Evolutionary conservation across 345 rosid genomes (phyloP).

Genomic region (Salix dunnii): DNA sequence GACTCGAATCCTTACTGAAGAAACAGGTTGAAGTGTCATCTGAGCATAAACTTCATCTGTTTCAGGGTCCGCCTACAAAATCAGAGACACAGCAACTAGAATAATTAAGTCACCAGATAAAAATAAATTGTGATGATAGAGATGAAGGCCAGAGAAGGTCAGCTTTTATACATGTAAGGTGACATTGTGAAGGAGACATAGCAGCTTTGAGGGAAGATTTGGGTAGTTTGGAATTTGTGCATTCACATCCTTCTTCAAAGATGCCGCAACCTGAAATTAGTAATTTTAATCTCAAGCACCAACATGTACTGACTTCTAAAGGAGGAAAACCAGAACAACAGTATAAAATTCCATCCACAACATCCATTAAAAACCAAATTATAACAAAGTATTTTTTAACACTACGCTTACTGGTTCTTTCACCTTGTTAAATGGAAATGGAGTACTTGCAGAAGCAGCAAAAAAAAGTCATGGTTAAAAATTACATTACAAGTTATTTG

Average conservation of each 20-base stretch:
- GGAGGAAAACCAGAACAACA: not conserved
- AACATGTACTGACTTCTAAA: conserved; percentile 1
- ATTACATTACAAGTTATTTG: not conserved
- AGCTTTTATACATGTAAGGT: conserved; percentile 63
- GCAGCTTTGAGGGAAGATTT: conserved; percentile 78
- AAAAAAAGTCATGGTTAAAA: not conserved
- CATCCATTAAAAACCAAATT: not conserved
- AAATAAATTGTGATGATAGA: not conserved
- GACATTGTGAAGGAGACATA: conserved; percentile 78
- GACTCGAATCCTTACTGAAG: conserved; percentile 44
- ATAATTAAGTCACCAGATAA: not conserved
- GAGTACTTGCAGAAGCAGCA: not conserved
- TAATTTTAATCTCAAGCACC: conserved; percentile 12
- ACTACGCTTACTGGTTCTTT: not conserved
- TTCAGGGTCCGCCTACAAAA: conserved; percentile 81
- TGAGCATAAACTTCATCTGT: conserved; percentile 98
- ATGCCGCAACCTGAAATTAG: conserved; percentile 74
- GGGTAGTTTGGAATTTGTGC: conserved; percentile 85
- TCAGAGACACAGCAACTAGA: conserved; percentile 23
- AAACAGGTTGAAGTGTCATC: conserved; percentile 91
- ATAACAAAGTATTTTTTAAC: not conserved
- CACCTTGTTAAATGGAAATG: not conserved
- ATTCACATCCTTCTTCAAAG: conserved; percentile 78
- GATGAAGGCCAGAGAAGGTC: not conserved
- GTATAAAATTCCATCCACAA: not conserved